Evolutionary conservation across 169 alveolate genomes (phyloP), one percentile per base, ranked within the genome.

Genomic region (Cryptosporidium baileyi): DNA sequence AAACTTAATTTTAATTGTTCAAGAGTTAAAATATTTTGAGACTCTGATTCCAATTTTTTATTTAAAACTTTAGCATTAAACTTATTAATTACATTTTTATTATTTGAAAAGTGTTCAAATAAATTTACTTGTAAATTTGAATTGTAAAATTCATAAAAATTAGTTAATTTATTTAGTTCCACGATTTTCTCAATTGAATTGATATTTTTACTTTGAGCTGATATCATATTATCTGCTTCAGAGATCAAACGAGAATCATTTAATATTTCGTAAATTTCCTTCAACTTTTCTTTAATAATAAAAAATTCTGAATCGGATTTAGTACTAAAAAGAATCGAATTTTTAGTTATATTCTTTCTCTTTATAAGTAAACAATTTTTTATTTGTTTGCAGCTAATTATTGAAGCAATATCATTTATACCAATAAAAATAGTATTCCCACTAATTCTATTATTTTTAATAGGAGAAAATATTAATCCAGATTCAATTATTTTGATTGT

Each of bases 181-280:
- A 40, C 30, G 32, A 41, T 40, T 13, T 24, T 26, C 11, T 34
- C 15, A 34, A 41, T 15, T 54, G 57, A 51, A 28, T 54, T 30
- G 22, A 6, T 17, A 1, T 57, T 34, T 19, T 51, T 22, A 36
- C 24, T 1, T 6, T 24, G 6, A 13, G 34, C 11, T 49, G 60
- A 9, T 36, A 74, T 11, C 51, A 44, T 52, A 8, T 30, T 41
- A 74, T 74, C 85, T 24, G 85, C 85, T 17, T 74, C 85, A 0
- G 65, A 51, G n/a, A 74, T 54, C 9, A 74, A 32, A 2, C n/a
- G 43, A 7, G 65, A 38, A 22, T 74, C 85, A 32, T 22, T n/a
- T 19, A 32, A 22, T 52, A 74, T 54, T 57, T 74, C 67, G 22
- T 67, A 54, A 40, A 57, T 19, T 17, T 38, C 44, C 24, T 51